These are phyloP conservation scores for Xylaria sp. DNA, from an alignment of 2,329 filamentous ascomycete genomes.

Conservation along the genomic window DNA sequence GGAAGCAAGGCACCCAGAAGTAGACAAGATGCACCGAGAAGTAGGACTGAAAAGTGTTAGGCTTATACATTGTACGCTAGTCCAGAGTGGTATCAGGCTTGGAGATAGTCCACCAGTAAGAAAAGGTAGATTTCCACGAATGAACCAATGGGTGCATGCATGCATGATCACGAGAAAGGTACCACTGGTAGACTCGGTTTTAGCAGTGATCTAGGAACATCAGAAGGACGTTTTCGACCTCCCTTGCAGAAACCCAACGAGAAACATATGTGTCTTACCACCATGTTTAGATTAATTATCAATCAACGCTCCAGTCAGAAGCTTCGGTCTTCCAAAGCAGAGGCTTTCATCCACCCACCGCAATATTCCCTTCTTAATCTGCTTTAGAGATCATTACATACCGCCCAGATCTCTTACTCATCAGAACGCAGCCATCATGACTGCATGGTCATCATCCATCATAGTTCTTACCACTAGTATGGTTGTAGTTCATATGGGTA, in stretches of 20 bases:
- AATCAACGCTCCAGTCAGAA: background rate
- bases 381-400: background rate
- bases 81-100: slow-evolving; percentile 18
- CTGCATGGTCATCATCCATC: background rate
- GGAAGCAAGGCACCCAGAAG: slow-evolving; percentile 14
- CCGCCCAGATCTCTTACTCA: background rate
- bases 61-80: background rate
- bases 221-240: slow-evolving; percentile 4
- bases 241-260: slow-evolving; percentile 10
- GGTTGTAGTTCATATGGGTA: background rate
- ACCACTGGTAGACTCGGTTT: background rate
- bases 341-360: background rate
- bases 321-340: slow-evolving; percentile 1
- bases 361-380: background rate
- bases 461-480: background rate
- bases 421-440: background rate
- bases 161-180: slow-evolving; percentile 23
- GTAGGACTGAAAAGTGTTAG: slow-evolving; percentile 9
- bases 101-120: slow-evolving; percentile 13
- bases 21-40: slow-evolving; percentile 7
- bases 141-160: slow-evolving; percentile 27
- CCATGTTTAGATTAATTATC: slow-evolving; percentile 7
- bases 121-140: slow-evolving; percentile 12
- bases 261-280: slow-evolving; percentile 6
- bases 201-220: background rate